Percentiles rank a stretch among this genome's conserved stretches.
Conservation (phyloP, 768 basidiomycete genomes). For the Lactarius deliciosus region DNA sequence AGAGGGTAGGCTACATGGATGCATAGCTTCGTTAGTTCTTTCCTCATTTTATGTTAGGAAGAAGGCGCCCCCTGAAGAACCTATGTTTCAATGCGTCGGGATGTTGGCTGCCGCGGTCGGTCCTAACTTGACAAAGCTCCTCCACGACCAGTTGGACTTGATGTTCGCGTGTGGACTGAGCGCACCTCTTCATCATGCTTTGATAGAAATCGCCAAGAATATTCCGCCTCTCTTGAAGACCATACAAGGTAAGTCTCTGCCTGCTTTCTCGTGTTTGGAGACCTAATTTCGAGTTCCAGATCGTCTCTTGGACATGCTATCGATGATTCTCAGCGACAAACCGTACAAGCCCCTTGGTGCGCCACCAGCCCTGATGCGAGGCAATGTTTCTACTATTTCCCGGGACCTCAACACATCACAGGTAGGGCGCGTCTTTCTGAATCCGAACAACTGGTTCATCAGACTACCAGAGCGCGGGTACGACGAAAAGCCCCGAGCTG, state of each 20-base stretch:
- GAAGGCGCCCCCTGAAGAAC: constrained; percentile 90
- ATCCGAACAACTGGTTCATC: background rate
- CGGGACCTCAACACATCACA: constrained; percentile 55
- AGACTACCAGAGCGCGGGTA: constrained; percentile 10
- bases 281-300: constrained; percentile 46
- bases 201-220: constrained; percentile 78
- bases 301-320: constrained; percentile 84
- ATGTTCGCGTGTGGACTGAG: constrained; percentile 96
- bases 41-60: constrained; percentile 54
- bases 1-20: constrained; percentile 62
- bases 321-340: constrained; percentile 76
- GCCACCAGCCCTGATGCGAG: constrained; percentile 58
- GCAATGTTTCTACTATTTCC: constrained; percentile 49
- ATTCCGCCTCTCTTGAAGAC: constrained; percentile 90
- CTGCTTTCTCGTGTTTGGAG: background rate
- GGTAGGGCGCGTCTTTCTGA: constrained; percentile 34
- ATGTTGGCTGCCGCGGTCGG: constrained; percentile 96
- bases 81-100: constrained; percentile 96
- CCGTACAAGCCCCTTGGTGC: constrained; percentile 88
- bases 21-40: background rate
- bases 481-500: constrained; percentile 63
- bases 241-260: constrained; percentile 73
- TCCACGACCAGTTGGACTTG: constrained; percentile 94
- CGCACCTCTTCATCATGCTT: constrained; percentile 81
- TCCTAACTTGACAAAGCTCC: constrained; percentile 89